phyloP scores from a whole-genome alignment of 345 rosid genomes.

The Rhodomyrtus tomentosa region DNA sequence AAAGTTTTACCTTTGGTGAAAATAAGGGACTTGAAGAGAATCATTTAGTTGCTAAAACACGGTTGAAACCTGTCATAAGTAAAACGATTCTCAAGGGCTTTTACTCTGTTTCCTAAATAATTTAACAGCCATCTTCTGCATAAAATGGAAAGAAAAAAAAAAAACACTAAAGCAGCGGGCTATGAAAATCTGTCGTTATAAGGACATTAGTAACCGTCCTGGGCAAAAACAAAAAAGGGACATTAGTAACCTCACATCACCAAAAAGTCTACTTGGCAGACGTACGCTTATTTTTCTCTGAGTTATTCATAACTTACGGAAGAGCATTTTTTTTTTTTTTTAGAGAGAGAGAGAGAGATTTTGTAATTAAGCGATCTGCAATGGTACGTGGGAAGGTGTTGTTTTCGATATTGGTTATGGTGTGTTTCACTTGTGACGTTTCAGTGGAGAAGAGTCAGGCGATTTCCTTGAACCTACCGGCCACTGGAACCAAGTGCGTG shows the following conservation, averaged over 20 bases:
- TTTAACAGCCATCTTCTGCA: background rate
- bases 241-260: background rate
- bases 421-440: background rate
- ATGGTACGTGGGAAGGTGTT: background rate
- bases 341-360: background rate
- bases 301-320: background rate
- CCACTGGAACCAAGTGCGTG: slow-evolving; percentile 73
- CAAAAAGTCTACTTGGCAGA: background rate
- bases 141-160: background rate
- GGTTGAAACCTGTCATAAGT: background rate
- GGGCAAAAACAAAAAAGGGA: no score
- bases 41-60: no score
- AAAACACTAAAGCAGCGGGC: background rate
- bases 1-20: background rate
- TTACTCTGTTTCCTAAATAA: background rate
- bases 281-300: background rate
- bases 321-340: background rate
- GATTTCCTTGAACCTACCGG: slow-evolving; percentile 69
- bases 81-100: background rate
- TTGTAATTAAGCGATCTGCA: background rate
- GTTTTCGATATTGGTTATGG: background rate
- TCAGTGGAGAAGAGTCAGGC: slow-evolving; percentile 22
- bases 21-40: no score
- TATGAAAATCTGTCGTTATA: background rate
- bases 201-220: no score